Conservation (phyloP, 257 asterid genomes). For the Anisodus acutangulus region DNA sequence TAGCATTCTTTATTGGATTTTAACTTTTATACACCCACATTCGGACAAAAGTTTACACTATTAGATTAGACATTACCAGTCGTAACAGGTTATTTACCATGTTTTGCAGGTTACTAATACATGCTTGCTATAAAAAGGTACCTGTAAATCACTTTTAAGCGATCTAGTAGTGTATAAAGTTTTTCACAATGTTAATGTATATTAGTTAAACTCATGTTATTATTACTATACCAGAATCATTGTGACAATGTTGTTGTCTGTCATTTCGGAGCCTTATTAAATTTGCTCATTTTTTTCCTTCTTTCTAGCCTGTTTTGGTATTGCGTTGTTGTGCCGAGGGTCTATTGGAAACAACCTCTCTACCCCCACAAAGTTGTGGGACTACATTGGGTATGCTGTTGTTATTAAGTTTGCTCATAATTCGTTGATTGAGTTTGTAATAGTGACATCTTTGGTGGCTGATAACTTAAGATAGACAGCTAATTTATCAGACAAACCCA, state of each 20-base stretch:
- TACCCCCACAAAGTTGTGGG: too few relatives aligned
- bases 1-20: background rate
- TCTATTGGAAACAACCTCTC: too few relatives aligned
- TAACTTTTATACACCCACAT: background rate
- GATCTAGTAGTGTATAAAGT: too few relatives aligned
- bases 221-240: background rate
- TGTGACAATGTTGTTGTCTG: background rate
- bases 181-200: too few relatives aligned
- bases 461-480: background rate
- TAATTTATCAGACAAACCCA: background rate
- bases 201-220: too few relatives aligned
- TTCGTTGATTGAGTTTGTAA: background rate
- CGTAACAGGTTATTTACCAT: background rate
- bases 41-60: background rate
- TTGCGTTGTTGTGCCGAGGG: too few relatives aligned
- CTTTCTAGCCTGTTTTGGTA: too few relatives aligned
- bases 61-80: background rate
- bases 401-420: background rate
- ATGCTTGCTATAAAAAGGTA: background rate
- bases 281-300: too few relatives aligned
- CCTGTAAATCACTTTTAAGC: background rate
- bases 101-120: background rate
- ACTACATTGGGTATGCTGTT: too few relatives aligned
- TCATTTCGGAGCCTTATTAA: background rate
- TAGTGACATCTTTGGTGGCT: background rate